These are phyloP conservation scores for Tylopilus sp. DNA, from an alignment of 768 basidiomycete species.

Conservation along the genomic window DNA sequence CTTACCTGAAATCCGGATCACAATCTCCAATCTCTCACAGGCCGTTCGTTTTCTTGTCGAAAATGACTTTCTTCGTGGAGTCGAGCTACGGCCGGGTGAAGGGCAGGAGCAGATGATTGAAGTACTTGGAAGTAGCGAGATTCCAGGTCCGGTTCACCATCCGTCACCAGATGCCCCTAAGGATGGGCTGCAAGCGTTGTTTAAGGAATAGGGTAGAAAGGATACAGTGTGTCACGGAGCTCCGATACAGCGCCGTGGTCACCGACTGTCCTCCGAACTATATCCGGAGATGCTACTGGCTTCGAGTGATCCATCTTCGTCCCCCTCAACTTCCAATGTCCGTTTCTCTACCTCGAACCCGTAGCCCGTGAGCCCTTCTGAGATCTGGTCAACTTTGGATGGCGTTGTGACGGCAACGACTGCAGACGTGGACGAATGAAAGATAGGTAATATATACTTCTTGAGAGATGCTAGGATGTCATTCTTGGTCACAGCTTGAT, in stretches of 20 bases:
- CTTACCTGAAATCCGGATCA: constrained; percentile 80
- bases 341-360: constrained; percentile 81
- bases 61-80: constrained; percentile 79
- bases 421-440: constrained; percentile 70
- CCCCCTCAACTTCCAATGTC: constrained; percentile 60
- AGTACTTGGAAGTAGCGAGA: constrained; percentile 40
- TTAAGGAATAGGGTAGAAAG: neutral
- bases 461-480: constrained; percentile 69
- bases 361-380: constrained; percentile 52
- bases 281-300: constrained; percentile 32
- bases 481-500: constrained; percentile 73
- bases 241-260: neutral
- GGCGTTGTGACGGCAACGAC: constrained; percentile 83
- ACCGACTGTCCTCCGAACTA: constrained; percentile 22
- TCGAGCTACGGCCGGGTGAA: constrained; percentile 80
- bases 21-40: constrained; percentile 89
- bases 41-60: constrained; percentile 87
- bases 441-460: constrained; percentile 81
- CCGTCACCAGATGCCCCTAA: neutral
- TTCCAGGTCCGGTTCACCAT: neutral
- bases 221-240: neutral
- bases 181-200: neutral
- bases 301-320: constrained; percentile 39
- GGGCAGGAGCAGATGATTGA: constrained; percentile 61
- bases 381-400: constrained; percentile 71